A percentile compares a stretch with the other conserved stretches of the same genome.
Evolutionary conservation across 2,329 filamentous ascomycete species (phyloP).

Genomic region (Calonectria hawksworthii): DNA sequence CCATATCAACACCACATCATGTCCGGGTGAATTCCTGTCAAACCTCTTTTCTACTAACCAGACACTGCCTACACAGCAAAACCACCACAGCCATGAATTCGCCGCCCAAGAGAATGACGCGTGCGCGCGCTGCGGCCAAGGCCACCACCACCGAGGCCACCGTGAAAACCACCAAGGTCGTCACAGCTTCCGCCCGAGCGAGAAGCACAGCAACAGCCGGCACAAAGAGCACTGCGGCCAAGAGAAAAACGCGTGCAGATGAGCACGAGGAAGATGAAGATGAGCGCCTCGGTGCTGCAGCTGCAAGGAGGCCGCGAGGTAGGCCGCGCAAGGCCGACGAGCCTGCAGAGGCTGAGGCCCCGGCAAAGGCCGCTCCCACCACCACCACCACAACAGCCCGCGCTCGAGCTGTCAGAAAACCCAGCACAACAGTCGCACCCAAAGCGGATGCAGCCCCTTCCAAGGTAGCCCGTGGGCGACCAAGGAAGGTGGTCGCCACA

Average conservation of each 20-base stretch:
- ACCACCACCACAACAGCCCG: constrained; percentile 37
- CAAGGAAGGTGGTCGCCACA: constrained; percentile 55
- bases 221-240: constrained; percentile 53
- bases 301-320: constrained; percentile 58
- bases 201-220: constrained; percentile 54
- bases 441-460: constrained; percentile 44
- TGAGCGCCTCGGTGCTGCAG: constrained; percentile 49
- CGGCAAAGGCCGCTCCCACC: constrained; percentile 37
- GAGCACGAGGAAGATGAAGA: constrained; percentile 65
- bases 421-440: constrained; percentile 39
- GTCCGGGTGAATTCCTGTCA: constrained; percentile 37
- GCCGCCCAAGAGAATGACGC: constrained; percentile 72
- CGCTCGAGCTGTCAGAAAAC: constrained; percentile 46
- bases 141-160: constrained; percentile 52
- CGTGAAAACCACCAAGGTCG: constrained; percentile 59
- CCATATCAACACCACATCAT: constrained; percentile 44
- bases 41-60: constrained; percentile 42
- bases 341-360: constrained; percentile 37
- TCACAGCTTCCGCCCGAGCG: constrained; percentile 64
- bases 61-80: constrained; percentile 29
- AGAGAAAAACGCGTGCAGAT: constrained; percentile 68
- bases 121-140: constrained; percentile 62
- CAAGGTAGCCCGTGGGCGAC: constrained; percentile 59
- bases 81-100: constrained; percentile 63
- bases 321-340: constrained; percentile 58